Evolutionary conservation across 1,284 basidiomycete genomes (phyloP), one percentile per base, ranked within the genome.

Genomic region (Heterobasidion parviporum): DNA sequence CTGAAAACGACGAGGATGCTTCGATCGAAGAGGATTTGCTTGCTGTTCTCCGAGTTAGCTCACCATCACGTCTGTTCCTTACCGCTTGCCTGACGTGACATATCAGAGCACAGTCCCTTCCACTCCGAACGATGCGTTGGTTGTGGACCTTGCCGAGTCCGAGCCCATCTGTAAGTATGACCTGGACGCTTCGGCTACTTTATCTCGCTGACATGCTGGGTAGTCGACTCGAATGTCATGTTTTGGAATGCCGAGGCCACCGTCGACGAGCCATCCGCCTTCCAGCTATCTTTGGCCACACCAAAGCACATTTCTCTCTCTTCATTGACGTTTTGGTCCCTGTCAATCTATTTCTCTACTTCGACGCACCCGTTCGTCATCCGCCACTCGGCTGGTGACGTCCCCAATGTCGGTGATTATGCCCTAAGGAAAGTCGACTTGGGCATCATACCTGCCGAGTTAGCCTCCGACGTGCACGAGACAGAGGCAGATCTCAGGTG

Each of bases 221-320:
- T 60, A 93, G 91, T 93, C 58, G 73, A 83, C 44, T 77, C 82
- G 0, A 76, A 73, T 18, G 70, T 83, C 0, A 76, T 84, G 0
- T 95, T 95, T 68, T 93, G 89, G 85, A 67, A 75, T 8, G 61
- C 78, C 0, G 76, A 83, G 57, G 78, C 83, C 20, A 74, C 77
- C 46, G 77, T 92, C 4, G 78, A 77, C n/a, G 78, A 84, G 53
- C 63, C 71, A 7, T 79, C 79, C 0, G 78, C 87, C 0, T 94
- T 91, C 69, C 92, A 95, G 64, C 62, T 95, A 4, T 73, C 74
- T 10, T 65, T 92, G 16, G 70, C 75, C 6, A 77, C 83, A 0
- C 78, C 82, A 0, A 59, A 65, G 0, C 60, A 70, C 16, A 68
- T 77, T 4, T 65, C 73, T 0, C 72, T 87, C 14, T 74, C 78